phyloP scores from a whole-genome alignment of 2,329 filamentous ascomycete genomes.

The Xylaria sp. region DNA sequence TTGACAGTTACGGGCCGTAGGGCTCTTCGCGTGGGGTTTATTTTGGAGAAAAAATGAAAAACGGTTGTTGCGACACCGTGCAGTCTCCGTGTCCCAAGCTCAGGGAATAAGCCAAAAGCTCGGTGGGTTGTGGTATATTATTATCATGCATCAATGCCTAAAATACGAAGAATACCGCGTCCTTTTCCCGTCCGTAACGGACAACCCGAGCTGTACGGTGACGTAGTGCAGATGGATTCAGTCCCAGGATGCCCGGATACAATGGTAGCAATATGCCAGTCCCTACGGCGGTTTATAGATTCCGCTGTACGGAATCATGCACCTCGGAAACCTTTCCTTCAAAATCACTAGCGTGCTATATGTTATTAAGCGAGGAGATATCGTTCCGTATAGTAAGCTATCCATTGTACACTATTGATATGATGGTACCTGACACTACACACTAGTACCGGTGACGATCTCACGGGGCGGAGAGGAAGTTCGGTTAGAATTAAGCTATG shows the following conservation, averaged over 20 bases:
- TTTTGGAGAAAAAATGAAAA: constrained; percentile 7
- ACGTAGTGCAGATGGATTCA: constrained; percentile 18
- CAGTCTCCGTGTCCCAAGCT: neutral
- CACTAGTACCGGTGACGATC: neutral
- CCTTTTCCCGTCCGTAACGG: neutral
- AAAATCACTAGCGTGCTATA: neutral
- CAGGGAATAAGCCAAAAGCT: neutral
- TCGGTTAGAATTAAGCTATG: constrained; percentile 2
- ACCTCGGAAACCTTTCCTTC: neutral
- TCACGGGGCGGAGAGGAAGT: constrained; percentile 9
- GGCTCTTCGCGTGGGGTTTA: constrained; percentile 1
- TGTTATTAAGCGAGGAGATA: neutral
- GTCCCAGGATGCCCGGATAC: constrained; percentile 1
- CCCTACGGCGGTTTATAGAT: neutral
- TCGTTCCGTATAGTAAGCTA: neutral
- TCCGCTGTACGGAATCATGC: constrained; percentile 1
- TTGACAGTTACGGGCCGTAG: neutral
- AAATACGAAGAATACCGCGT: neutral
- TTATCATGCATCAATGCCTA: neutral
- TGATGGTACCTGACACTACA: neutral
- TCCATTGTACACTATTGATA: neutral
- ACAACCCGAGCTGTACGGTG: constrained; percentile 2
- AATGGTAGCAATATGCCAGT: neutral
- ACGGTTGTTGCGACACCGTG: constrained; percentile 7
- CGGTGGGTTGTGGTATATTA: neutral